These are phyloP conservation scores for Prunus davidiana DNA, from an alignment of 306 rosid species.

Conservation along the genomic window DNA sequence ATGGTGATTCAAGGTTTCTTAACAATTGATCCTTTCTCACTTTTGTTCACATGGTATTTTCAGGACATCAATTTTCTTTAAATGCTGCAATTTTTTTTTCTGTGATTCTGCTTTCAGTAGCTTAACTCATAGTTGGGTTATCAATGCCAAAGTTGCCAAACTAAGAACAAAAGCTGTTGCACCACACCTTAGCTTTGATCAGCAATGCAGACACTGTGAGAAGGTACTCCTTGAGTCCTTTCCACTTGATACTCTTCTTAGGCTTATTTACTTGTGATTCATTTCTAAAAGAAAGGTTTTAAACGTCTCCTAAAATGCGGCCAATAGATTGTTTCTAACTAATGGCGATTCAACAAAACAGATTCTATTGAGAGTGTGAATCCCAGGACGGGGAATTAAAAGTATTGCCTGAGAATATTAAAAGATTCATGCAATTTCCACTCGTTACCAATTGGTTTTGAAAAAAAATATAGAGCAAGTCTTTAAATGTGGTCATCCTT, in stretches of 20 bases:
- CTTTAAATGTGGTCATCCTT: background rate
- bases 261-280: background rate
- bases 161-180: constrained; percentile 55
- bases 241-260: background rate
- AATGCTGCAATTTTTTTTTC: background rate
- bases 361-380: background rate
- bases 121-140: constrained; percentile 67
- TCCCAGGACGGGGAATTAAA: too few relatives aligned
- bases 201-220: constrained; percentile 83
- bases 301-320: background rate
- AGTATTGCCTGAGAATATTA: too few relatives aligned
- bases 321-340: background rate
- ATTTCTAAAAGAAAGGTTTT: too few relatives aligned
- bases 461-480: too few relatives aligned
- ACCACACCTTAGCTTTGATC: constrained; percentile 60
- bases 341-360: background rate
- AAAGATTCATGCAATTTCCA: too few relatives aligned
- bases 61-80: constrained; percentile 6
- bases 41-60: constrained; percentile 6
- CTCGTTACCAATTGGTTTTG: too few relatives aligned
- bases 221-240: constrained; percentile 46
- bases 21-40: background rate
- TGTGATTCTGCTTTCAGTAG: constrained; percentile 35
- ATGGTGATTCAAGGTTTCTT: constrained; percentile 54
- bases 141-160: constrained; percentile 66